A percentile compares a stretch with the other conserved stretches of the same genome.
phyloP scores from a whole-genome alignment of 75 land plant species.

The Azolla pinnata region DNA sequence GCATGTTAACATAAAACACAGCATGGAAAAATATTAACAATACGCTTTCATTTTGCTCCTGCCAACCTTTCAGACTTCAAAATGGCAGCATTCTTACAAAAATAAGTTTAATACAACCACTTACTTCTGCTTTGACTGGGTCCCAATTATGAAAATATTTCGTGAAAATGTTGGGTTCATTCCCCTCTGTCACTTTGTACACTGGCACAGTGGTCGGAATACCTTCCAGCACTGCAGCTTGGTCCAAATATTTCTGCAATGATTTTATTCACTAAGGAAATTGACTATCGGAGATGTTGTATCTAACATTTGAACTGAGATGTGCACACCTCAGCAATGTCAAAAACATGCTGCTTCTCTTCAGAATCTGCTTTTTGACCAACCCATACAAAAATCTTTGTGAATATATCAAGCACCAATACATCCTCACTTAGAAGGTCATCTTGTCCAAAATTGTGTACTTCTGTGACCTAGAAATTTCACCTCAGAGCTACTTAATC shows the following conservation, averaged over 20 bases:
- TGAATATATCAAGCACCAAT: constrained; percentile 72
- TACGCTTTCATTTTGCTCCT: too few species aligned
- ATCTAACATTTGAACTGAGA: too few species aligned
- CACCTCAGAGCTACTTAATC: not conserved
- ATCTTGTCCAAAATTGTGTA: constrained; percentile 80
- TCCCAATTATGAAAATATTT: constrained; percentile 74
- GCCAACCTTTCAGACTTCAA: too few species aligned
- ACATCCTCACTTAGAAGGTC: constrained; percentile 88
- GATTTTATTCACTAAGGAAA: not conserved
- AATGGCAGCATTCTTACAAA: too few species aligned
- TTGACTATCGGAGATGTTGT: too few species aligned
- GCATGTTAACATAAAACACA: not conserved
- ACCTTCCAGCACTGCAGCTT: constrained; percentile 61
- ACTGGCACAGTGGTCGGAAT: constrained; percentile 53
- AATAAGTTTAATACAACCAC: constrained; percentile 7
- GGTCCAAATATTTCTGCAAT: constrained; percentile 68
- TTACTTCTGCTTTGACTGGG: constrained; percentile 60
- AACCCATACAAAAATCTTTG: constrained; percentile 81
- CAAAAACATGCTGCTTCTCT: constrained; percentile 76
- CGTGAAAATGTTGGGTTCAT: constrained; percentile 91
- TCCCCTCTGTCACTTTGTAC: constrained; percentile 82
- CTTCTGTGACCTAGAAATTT: constrained; percentile 42
- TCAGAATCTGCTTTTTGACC: constrained; percentile 62
- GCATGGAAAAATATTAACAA: too few species aligned
- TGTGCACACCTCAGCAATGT: constrained; percentile 77